These are phyloP conservation scores for Epichloe baconii DNA, from an alignment of 2,329 filamentous ascomycete genomes.

Conservation along the genomic window DNA sequence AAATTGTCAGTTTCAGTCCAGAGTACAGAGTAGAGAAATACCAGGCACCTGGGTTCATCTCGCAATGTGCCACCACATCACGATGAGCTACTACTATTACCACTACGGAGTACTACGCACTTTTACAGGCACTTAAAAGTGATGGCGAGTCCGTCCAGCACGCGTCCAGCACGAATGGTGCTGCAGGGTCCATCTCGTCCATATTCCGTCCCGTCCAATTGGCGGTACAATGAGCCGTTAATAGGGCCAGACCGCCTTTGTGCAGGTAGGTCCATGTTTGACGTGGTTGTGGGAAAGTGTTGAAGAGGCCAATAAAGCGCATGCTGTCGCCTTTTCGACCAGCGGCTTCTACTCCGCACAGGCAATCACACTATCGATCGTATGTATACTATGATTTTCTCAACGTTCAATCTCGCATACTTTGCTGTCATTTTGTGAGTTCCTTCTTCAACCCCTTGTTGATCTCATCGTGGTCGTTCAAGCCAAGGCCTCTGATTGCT, in stretches of 20 bases:
- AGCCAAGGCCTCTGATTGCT: no score
- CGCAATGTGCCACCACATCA: conserved; percentile 2
- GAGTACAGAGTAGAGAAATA: background rate
- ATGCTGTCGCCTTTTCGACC: background rate
- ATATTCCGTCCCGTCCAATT: background rate
- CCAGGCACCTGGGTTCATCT: background rate
- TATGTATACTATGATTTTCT: background rate
- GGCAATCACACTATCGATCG: no score
- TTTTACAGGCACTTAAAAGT: background rate
- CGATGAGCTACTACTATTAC: background rate
- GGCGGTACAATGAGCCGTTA: background rate
- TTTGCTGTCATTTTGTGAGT: background rate
- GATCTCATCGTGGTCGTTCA: background rate
- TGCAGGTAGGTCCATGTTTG: background rate
- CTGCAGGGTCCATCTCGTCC: background rate
- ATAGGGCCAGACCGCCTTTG: background rate
- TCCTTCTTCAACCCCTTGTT: background rate
- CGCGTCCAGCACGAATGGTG: background rate
- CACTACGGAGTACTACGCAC: background rate
- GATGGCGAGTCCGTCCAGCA: background rate
- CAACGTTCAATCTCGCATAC: background rate
- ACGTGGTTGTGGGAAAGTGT: background rate
- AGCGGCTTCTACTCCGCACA: no score
- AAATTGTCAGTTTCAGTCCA: background rate
- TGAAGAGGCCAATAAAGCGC: background rate